phyloP scores from a whole-genome alignment of 2,329 filamentous ascomycete species.

The Aspergillus latus region DNA sequence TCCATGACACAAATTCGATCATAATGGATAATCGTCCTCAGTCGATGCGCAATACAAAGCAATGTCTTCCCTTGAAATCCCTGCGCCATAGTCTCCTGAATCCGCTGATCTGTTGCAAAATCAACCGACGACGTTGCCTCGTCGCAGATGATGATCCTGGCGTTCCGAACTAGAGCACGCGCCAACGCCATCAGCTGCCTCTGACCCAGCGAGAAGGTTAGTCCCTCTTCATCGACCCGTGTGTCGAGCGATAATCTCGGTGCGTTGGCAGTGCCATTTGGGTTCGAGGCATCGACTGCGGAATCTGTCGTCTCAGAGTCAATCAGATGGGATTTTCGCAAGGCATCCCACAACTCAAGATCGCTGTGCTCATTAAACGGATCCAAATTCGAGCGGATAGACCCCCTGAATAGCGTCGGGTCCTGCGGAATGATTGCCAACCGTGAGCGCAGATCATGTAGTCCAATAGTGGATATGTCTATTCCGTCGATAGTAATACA shows the following conservation, averaged over 20 bases:
- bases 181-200: slow-evolving; percentile 94
- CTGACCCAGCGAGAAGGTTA: slow-evolving; percentile 95
- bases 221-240: slow-evolving; percentile 85
- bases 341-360: slow-evolving; percentile 48
- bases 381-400: slow-evolving; percentile 47
- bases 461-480: slow-evolving; percentile 43
- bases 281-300: neutral
- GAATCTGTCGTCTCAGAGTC: slow-evolving; percentile 42
- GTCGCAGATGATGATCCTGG: slow-evolving; percentile 93
- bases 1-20: slow-evolving; percentile 98
- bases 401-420: slow-evolving; percentile 47
- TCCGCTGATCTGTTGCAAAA: slow-evolving; percentile 93
- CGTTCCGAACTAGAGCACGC: slow-evolving; percentile 80
- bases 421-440: slow-evolving; percentile 50
- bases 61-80: slow-evolving; percentile 86
- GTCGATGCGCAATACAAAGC: slow-evolving; percentile 85
- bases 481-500: slow-evolving; percentile 45
- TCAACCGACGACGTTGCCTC: slow-evolving; percentile 92
- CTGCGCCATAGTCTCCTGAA: slow-evolving; percentile 81
- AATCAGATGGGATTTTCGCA: slow-evolving; percentile 49
- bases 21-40: slow-evolving; percentile 90
- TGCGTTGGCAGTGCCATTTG: neutral
- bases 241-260: slow-evolving; percentile 62
- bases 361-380: slow-evolving; percentile 48
- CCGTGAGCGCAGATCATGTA: slow-evolving; percentile 44